phyloP scores from a whole-genome alignment of 306 rosid genomes.

The Psophocarpus tetragonolobus region DNA sequence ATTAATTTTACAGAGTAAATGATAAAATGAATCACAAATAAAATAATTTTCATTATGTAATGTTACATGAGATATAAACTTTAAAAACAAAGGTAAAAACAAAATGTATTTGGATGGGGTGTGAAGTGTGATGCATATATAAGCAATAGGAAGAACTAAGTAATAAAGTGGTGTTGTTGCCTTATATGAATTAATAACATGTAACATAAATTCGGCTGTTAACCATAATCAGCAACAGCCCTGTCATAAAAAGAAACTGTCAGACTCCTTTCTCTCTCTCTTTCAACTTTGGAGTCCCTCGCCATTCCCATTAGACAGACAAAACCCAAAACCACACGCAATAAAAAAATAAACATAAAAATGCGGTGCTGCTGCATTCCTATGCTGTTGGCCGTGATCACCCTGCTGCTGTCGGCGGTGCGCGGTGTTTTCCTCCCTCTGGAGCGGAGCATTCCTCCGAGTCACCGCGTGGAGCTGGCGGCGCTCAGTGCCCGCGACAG shows the following conservation, averaged over 20 bases:
- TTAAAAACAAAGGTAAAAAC: background rate
- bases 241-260: background rate
- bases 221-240: slow-evolving; percentile 1
- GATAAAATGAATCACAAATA: too few species aligned
- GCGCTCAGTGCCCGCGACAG: slow-evolving; percentile 67
- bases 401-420: slow-evolving; percentile 45
- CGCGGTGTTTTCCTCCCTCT: slow-evolving; percentile 54
- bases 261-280: background rate
- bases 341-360: background rate
- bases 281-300: slow-evolving; percentile 18
- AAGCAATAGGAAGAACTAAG: background rate
- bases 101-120: background rate
- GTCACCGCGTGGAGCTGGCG: slow-evolving; percentile 54
- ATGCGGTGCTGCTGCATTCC: slow-evolving; percentile 50
- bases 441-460: slow-evolving; percentile 59
- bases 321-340: background rate
- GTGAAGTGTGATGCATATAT: background rate
- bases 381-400: slow-evolving; percentile 32
- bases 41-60: too few species aligned
- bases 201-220: background rate
- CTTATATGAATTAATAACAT: background rate
- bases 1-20: too few species aligned
- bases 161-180: background rate
- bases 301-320: slow-evolving; percentile 20
- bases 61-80: too few species aligned